These are phyloP conservation scores for Globisporangium megalacanthum DNA, from an alignment of 352 stramenopile species.

Conservation along the genomic window DNA sequence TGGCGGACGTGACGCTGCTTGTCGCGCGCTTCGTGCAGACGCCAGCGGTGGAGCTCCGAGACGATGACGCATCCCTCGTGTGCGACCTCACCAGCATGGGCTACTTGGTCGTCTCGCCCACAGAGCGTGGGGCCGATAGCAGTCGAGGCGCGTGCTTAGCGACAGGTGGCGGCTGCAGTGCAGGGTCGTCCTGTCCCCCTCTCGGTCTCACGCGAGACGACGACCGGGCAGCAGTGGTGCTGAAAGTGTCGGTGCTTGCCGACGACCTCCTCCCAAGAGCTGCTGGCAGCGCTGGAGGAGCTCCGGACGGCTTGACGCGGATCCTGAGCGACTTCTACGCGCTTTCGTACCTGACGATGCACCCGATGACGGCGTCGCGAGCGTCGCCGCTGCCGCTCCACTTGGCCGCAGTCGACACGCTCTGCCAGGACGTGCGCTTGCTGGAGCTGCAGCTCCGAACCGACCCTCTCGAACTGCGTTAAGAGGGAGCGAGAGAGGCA, in stretches of 20 bases:
- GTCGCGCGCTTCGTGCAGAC: conserved; percentile 28
- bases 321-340: conserved; percentile 58
- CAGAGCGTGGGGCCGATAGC: conserved; percentile 21
- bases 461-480: conserved; percentile 14
- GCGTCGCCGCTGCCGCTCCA: conserved; percentile 61
- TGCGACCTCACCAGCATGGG: conserved; percentile 27
- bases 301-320: conserved; percentile 11
- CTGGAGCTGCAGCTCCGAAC: conserved; percentile 16
- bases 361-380: conserved; percentile 56
- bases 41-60: conserved; percentile 37
- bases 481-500: neutral
- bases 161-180: conserved; percentile 25
- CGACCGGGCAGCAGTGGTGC: conserved; percentile 20
- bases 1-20: conserved; percentile 33
- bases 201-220: neutral
- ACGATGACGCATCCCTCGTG: conserved; percentile 26
- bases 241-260: conserved; percentile 31
- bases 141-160: conserved; percentile 27
- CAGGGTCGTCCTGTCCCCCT: conserved; percentile 1
- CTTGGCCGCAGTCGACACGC: conserved; percentile 35
- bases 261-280: conserved; percentile 9
- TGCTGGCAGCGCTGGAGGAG: neutral
- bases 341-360: conserved; percentile 72
- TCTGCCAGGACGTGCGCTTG: conserved; percentile 15
- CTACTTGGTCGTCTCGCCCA: conserved; percentile 34